phyloP scores from a whole-genome alignment of 139 green algal species.

The Micractinium conductrix region DNA sequence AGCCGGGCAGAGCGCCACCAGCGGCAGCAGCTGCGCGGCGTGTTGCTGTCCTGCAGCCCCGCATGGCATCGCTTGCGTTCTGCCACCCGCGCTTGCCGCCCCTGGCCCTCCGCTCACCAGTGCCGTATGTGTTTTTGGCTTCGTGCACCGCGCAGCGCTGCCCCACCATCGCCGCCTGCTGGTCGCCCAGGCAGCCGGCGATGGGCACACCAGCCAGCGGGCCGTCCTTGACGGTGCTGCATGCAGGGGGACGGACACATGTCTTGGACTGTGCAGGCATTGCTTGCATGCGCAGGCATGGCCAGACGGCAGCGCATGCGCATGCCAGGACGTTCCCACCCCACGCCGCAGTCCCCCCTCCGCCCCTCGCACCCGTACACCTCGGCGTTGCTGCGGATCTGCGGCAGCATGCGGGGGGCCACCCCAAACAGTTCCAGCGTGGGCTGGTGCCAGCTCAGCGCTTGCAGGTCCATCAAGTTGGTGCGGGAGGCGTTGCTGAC shows the following conservation, averaged over 20 bases:
- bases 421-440: slow-evolving; percentile 76
- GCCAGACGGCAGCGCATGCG: neutral
- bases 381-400: slow-evolving; percentile 87
- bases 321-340: too few relatives aligned
- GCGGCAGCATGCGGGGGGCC: slow-evolving; percentile 66
- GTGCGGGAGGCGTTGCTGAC: slow-evolving; percentile 94
- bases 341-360: too few relatives aligned
- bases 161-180: slow-evolving; percentile 93
- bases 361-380: slow-evolving; percentile 58
- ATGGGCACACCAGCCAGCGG: slow-evolving; percentile 80
- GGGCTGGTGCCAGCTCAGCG: slow-evolving; percentile 77
- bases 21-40: too few relatives aligned
- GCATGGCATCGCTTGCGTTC: too few relatives aligned
- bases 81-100: too few relatives aligned
- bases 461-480: slow-evolving; percentile 90
- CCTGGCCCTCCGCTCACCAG: slow-evolving; percentile 61
- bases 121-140: slow-evolving; percentile 99
- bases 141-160: slow-evolving; percentile 84
- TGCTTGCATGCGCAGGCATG: neutral
- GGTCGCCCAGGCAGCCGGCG: slow-evolving; percentile 95
- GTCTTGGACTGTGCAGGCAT: neutral
- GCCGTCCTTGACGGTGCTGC: slow-evolving; percentile 5
- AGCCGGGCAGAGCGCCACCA: too few relatives aligned
- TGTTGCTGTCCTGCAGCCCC: too few relatives aligned
- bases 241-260: neutral